These are phyloP conservation scores for Flaveria brownii DNA, from an alignment of 129 eudicot species.

Conservation along the genomic window DNA sequence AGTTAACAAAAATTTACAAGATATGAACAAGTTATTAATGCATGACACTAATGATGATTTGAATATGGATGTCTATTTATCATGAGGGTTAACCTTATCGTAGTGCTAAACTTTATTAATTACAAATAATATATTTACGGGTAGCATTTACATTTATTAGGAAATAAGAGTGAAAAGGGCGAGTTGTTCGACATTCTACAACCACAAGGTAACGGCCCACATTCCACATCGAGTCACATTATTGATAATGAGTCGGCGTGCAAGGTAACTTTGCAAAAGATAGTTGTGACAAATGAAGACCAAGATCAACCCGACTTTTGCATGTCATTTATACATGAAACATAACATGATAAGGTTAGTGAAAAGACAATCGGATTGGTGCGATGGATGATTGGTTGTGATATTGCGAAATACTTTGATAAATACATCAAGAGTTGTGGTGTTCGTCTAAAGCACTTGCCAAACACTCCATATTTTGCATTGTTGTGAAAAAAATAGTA, in stretches of 20 bases:
- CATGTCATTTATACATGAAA: slow-evolving; percentile 8
- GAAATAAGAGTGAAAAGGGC: background rate
- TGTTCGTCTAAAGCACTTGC: background rate
- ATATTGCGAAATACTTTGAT: background rate
- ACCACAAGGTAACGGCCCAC: background rate
- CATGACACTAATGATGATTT: background rate
- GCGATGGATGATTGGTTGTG: slow-evolving; percentile 5
- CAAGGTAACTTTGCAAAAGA: slow-evolving; percentile 12
- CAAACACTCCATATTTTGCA: background rate
- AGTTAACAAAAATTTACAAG: no score
- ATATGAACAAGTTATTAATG: no score
- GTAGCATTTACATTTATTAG: background rate
- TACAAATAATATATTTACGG: background rate
- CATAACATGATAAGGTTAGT: slow-evolving; percentile 16
- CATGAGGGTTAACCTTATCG: background rate
- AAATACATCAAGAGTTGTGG: background rate
- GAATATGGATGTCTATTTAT: background rate
- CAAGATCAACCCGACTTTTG: background rate
- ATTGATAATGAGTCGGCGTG: slow-evolving; percentile 3
- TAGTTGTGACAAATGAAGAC: slow-evolving; percentile 4
- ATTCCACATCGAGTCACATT: background rate
- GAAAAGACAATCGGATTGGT: slow-evolving; percentile 12
- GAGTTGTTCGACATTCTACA: background rate
- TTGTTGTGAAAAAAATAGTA: background rate
- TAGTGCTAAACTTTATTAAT: background rate